Evolutionary conservation across 2,329 filamentous ascomycete genomes (phyloP), one percentile per base, ranked within the genome.

Genomic region (Scleromitrula shiraiana): DNA sequence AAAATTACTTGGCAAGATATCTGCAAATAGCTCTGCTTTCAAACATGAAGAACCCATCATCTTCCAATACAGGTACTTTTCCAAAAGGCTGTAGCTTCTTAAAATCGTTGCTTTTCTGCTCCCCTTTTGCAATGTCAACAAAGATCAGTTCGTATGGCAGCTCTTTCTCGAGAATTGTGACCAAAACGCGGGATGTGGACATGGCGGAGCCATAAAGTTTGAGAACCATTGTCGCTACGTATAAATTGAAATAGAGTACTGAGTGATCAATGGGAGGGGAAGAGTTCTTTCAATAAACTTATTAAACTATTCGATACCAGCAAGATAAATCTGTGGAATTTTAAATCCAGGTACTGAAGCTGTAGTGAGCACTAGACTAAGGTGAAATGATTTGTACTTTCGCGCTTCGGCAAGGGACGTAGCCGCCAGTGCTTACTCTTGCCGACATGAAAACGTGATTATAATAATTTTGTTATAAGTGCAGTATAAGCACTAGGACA

Each of bases 71-170:
- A 9, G 64, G 64, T 0, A 66, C 56, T 48, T 64, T 65, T 1
- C 64, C 64, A 39, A 67, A 66, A 0, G 64, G 65, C n/a, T 65
- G 61, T 15, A 61, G 50, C 12, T 58, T 52, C 4, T 60, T 30
- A 42, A 60, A 62, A 0, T 51, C 46, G 10, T 51, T 41, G 2
- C 40, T 20, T 45, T 61, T 64, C n/a, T 67, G 62, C 33, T 63
- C 64, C 5, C 32, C 49, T 9, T 54, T 50, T 1, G 49, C 10
- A 19, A 63, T 48, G 41, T 64, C 50, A 38, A 66, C 38, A 7
- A 43, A 12, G 29, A 60, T 43, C n/a, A 64, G 39, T 39, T 66
- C 59, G 29, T 53, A 57, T 17, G 60, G 56, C 10, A 67, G 40
- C 1, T 54, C 55, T 44, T 64, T 64, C 50, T 66, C 64, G 6